A percentile compares a stretch with the other conserved stretches of the same genome.
Conservation (phyloP, 1,139 yeast genomes). For the Geotrichum aggregatum region DNA sequence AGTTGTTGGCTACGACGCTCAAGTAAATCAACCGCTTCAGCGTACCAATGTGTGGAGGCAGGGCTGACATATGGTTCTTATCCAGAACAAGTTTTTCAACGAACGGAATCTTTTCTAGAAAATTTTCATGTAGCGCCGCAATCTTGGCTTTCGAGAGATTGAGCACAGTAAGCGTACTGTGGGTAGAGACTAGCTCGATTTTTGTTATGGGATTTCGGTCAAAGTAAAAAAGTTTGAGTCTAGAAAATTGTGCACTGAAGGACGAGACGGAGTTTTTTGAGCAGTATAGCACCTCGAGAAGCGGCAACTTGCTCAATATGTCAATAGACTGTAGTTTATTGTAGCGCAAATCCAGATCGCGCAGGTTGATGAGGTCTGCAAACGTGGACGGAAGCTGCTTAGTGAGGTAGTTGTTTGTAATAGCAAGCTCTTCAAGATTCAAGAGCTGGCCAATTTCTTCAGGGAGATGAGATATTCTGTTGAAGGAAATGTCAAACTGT, state of each 20-base stretch:
- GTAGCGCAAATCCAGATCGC: constrained; percentile 73
- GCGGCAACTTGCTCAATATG: constrained; percentile 58
- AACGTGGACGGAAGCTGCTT: constrained; percentile 54
- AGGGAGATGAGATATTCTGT: constrained; percentile 61
- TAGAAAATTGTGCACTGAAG: constrained; percentile 49
- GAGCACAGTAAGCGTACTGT: constrained; percentile 60
- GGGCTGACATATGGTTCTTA: constrained; percentile 71
- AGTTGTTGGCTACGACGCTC: constrained; percentile 70
- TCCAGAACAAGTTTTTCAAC: constrained; percentile 74
- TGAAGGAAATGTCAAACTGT: constrained; percentile 79
- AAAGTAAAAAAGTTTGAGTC: constrained; percentile 43
- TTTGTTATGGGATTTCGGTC: constrained; percentile 82
- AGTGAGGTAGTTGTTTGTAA: constrained; percentile 70
- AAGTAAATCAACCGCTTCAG: constrained; percentile 59
- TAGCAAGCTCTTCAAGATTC: constrained; percentile 61
- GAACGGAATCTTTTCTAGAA: constrained; percentile 58
- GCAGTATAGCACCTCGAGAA: constrained; percentile 66
- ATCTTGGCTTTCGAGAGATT: constrained; percentile 80
- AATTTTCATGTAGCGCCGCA: constrained; percentile 63
- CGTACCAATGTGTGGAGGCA: constrained; percentile 66
- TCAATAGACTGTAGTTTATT: constrained; percentile 65
- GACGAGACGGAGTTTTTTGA: constrained; percentile 74
- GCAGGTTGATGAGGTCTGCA: constrained; percentile 51
- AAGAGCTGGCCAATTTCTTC: constrained; percentile 55
- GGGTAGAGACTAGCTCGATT: constrained; percentile 55